Conservation (phyloP, 2,329 filamentous ascomycete species). For the Sarocladium kiliense region DNA sequence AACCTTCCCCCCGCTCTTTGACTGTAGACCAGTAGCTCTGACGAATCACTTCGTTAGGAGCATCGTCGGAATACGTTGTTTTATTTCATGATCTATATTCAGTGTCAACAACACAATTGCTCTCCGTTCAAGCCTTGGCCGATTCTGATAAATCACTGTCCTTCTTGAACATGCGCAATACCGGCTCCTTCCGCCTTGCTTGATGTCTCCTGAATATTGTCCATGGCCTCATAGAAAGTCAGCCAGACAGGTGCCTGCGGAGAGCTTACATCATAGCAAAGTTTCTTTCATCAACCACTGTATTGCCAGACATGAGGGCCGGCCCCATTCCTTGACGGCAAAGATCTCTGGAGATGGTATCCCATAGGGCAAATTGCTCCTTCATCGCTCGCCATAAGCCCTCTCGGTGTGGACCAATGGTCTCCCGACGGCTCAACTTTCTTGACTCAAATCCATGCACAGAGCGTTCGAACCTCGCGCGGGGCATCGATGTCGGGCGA, state of each 20-base stretch:
- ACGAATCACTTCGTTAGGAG: too few relatives aligned
- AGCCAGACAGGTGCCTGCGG: not conserved
- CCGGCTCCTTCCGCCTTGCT: not conserved
- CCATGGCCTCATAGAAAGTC: not conserved
- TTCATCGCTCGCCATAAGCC: constrained; percentile 18
- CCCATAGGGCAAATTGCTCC: constrained; percentile 30
- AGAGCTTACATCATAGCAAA: constrained; percentile 17
- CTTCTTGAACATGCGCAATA: not conserved
- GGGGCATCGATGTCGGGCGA: not conserved
- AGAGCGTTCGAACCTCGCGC: not conserved
- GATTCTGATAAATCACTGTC: not conserved
- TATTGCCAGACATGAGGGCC: constrained; percentile 30
- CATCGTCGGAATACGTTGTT: too few relatives aligned
- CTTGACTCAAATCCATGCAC: not conserved
- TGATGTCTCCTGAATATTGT: not conserved
- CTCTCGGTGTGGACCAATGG: not conserved
- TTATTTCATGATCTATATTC: not conserved
- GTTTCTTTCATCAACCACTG: constrained; percentile 33
- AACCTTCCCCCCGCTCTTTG: too few relatives aligned
- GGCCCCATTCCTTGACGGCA: constrained; percentile 28
- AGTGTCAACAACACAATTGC: not conserved
- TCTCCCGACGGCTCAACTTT: not conserved
- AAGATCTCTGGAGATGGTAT: constrained; percentile 31
- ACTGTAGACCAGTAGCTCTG: too few relatives aligned
- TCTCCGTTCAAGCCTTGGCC: not conserved